These are phyloP conservation scores for Anthoceros angustus DNA, from an alignment of 225 moss, liverwort and hornwort genomes.

Conservation along the genomic window DNA sequence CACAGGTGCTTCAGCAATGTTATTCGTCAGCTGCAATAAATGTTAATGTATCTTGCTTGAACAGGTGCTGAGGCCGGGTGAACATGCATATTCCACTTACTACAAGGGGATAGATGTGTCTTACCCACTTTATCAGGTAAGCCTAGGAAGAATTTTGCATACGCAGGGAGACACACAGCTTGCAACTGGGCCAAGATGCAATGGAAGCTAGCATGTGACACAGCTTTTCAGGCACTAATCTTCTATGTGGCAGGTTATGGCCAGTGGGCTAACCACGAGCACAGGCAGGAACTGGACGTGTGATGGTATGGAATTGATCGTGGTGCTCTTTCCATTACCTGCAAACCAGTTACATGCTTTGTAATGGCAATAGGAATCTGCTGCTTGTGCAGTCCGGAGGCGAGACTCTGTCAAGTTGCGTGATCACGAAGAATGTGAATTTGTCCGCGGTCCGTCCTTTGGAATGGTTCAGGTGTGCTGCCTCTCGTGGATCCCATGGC, in stretches of 20 bases:
- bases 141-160: background rate
- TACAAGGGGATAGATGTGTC: conserved; percentile 18
- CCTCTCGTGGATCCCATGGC: background rate
- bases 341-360: too few relatives aligned
- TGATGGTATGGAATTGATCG: conserved; percentile 11
- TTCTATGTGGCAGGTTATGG: conserved; percentile 23
- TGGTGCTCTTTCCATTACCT: background rate
- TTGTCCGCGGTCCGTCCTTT: conserved; percentile 29
- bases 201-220: background rate
- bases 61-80: conserved; percentile 21
- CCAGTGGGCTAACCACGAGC: conserved; percentile 31
- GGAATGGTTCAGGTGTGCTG: conserved; percentile 28
- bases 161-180: too few relatives aligned
- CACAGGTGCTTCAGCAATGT: background rate
- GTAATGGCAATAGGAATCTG: background rate
- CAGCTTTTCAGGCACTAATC: background rate
- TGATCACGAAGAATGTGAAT: conserved; percentile 25
- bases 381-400: conserved; percentile 11
- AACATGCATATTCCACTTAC: conserved; percentile 12
- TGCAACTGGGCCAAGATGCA: background rate
- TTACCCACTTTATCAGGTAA: conserved; percentile 34
- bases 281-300: conserved; percentile 25
- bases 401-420: conserved; percentile 24
- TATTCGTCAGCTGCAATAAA: background rate
- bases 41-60: background rate